phyloP scores from a whole-genome alignment of 768 basidiomycete genomes.

The Candolleomyces efflorescens region DNA sequence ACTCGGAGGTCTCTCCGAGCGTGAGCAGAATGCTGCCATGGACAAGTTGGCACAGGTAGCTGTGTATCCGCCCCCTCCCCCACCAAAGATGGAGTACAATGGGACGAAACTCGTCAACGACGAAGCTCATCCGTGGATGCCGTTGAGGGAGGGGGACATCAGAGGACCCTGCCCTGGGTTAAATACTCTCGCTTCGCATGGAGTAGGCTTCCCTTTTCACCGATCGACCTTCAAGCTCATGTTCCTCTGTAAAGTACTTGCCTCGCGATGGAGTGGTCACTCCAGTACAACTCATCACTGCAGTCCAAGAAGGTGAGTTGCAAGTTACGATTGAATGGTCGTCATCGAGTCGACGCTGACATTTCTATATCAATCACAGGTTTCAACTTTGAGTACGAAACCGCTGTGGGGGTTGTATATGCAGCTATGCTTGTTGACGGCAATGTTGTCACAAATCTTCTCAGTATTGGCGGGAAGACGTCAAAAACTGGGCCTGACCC shows the following conservation, averaged over 20 bases:
- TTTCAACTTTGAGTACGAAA: constrained; percentile 14
- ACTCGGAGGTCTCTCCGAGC: constrained; percentile 19
- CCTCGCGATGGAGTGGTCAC: constrained; percentile 12
- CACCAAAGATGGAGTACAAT: constrained; percentile 5
- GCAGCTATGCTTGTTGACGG: constrained; percentile 15
- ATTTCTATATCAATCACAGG: not conserved
- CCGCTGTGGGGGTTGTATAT: constrained; percentile 12
- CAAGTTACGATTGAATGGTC: too few relatives aligned
- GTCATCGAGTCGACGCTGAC: too few relatives aligned
- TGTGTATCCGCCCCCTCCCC: constrained; percentile 5
- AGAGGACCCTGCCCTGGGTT: constrained; percentile 19
- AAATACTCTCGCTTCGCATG: constrained; percentile 18
- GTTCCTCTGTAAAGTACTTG: constrained; percentile 7
- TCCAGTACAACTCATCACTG: constrained; percentile 11
- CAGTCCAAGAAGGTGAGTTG: constrained; percentile 13
- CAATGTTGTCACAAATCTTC: constrained; percentile 13
- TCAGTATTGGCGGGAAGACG: constrained; percentile 18
- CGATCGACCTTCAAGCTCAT: not conserved
- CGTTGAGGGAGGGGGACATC: constrained; percentile 9
- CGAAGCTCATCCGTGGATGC: constrained; percentile 13
- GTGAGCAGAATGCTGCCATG: constrained; percentile 14
- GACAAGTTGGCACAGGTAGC: not conserved
- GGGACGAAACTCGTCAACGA: constrained; percentile 13
- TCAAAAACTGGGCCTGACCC: constrained; percentile 14
- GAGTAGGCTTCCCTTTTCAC: constrained; percentile 7